These are phyloP conservation scores for Parastagonospora avenae DNA, from an alignment of 2,329 filamentous ascomycete species.

Conservation along the genomic window DNA sequence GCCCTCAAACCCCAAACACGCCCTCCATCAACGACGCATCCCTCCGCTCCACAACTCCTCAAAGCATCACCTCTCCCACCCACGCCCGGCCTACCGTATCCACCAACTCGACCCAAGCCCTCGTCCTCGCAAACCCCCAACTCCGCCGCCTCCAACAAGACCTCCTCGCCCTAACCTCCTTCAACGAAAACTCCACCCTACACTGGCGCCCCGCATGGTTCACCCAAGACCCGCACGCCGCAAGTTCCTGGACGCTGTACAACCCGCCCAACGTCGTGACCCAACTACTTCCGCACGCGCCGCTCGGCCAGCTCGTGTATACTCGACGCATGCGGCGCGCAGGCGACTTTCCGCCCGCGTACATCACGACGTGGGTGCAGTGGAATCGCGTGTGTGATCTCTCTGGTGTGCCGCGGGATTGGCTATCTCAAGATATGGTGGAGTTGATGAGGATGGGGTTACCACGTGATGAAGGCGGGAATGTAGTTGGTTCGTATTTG, in stretches of 20 bases:
- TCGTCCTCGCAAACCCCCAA: constrained; percentile 10
- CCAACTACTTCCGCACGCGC: constrained; percentile 15
- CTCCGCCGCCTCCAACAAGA: constrained; percentile 33
- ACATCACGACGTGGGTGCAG: constrained; percentile 27
- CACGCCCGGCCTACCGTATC: neutral
- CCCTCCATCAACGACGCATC: neutral
- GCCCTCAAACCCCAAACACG: neutral
- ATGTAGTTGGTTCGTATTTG: constrained; percentile 14
- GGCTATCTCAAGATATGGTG: constrained; percentile 28
- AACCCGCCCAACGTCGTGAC: constrained; percentile 39
- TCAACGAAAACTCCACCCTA: constrained; percentile 34
- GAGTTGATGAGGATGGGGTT: constrained; percentile 24
- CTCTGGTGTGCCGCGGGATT: constrained; percentile 28
- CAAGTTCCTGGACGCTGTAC: constrained; percentile 31
- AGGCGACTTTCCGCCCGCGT: constrained; percentile 18
- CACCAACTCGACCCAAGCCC: constrained; percentile 15
- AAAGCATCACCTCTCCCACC: neutral
- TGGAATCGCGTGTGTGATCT: constrained; percentile 30
- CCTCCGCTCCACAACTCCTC: neutral
- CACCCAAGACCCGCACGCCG: neutral
- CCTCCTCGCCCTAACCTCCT: constrained; percentile 31
- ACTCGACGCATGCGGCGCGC: constrained; percentile 28
- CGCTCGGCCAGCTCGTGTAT: constrained; percentile 6
- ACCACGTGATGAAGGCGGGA: constrained; percentile 2
- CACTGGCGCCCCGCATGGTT: constrained; percentile 40